Evolutionary conservation across 2,329 filamentous ascomycete genomes (phyloP), one percentile per base, ranked within the genome.

Genomic region (Neodidymelliopsis sp.): DNA sequence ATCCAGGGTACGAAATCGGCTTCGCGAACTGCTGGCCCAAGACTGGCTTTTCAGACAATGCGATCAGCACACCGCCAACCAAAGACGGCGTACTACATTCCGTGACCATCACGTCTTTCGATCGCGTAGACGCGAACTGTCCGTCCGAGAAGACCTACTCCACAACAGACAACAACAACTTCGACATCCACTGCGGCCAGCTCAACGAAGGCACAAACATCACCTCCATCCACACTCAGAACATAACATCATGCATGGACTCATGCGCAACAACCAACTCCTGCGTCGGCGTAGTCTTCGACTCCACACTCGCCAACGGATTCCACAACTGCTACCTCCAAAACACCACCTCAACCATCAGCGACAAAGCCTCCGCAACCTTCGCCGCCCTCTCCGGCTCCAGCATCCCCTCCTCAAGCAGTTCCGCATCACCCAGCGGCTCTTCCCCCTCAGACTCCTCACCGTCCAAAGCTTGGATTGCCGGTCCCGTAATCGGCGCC

Each of bases 1-100:
- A 63, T 23, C 65, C 67, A 0, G 57, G 42, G 2, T 51, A 67
- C 3, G 44, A 62, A 30, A 62, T 67, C 23, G 68, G 68, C 4
- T 70, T 53, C 25, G 66, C 67, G n/a, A 71, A 71, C 29, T 71
- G 68, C 56, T 65, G 58, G 55, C 64, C 59, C 13, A 71, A 68
- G 19, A 62, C 59, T 0, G 61, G 55, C 2, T 63, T 52, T 6
- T 24, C 27, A 0, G 40, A 51, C 10, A 47, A 52, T 12, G 37
- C 30, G 2, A 30, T 69, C 12, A 19, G 33, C 1, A 43, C 50
- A 1, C 56, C 63, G 1, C 23, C 15, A 4, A 12, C 31, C 0
- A 55, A 40, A 11, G 18, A 45, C 6, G 63, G 63, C 10, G 39
- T 62, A 24, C 15, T 67, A 0, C 68, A 71, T 38, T 53, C 60